These are phyloP conservation scores for Hortaea werneckii DNA, from an alignment of 2,329 filamentous ascomycete genomes.

Conservation along the genomic window DNA sequence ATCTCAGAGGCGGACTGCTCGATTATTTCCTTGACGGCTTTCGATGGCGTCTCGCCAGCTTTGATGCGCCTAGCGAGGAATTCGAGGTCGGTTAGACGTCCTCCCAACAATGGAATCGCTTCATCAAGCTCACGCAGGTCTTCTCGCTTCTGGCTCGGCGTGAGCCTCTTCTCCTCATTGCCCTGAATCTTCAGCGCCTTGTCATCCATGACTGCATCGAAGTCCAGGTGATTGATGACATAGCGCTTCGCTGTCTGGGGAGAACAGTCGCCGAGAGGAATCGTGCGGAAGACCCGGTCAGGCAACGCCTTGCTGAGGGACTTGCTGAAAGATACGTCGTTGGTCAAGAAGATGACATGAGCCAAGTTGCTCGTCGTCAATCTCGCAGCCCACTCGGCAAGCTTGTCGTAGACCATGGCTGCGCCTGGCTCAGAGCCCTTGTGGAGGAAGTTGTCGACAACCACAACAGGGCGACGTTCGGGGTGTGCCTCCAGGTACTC, in stretches of 20 bases:
- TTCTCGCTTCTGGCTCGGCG: conserved; percentile 37
- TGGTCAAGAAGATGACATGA: conserved; percentile 89
- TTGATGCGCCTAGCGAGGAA: conserved; percentile 85
- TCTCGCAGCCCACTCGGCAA: conserved; percentile 75
- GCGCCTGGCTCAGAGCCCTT: conserved; percentile 45
- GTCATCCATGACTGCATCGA: conserved; percentile 27
- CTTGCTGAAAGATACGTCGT: conserved; percentile 80
- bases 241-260: conserved; percentile 78
- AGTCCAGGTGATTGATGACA: conserved; percentile 70
- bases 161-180: conserved; percentile 31
- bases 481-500: conserved; percentile 86
- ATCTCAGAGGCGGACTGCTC: conserved; percentile 83
- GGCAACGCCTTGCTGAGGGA: conserved; percentile 77
- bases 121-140: conserved; percentile 65
- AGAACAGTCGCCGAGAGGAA: conserved; percentile 76
- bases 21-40: conserved; percentile 80
- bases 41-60: conserved; percentile 69
- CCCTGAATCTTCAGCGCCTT: conserved; percentile 26
- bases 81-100: conserved; percentile 89
- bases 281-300: conserved; percentile 79
- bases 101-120: conserved; percentile 73
- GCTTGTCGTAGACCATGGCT: conserved; percentile 40
- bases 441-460: conserved; percentile 86
- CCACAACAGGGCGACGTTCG: conserved; percentile 68
- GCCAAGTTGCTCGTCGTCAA: conserved; percentile 80